Evolutionary conservation across 495 filamentous ascomycete species (phyloP).

Genomic region (Parmelia sp.): DNA sequence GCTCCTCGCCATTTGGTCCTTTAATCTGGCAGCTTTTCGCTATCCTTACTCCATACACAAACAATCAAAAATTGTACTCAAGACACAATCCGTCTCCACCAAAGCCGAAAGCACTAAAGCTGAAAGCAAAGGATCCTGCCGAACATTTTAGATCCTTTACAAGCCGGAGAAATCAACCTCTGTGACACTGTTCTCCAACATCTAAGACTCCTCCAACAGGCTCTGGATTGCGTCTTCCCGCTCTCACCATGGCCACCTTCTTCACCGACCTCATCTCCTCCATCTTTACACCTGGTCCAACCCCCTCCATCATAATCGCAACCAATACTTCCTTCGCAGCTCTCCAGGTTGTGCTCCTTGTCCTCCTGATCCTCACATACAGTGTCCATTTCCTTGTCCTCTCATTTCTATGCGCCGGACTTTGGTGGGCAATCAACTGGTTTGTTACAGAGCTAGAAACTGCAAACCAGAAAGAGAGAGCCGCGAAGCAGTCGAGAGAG

Average conservation of each 20-base stretch:
- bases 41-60: neutral
- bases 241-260: constrained; percentile 66
- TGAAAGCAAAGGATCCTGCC: neutral
- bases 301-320: constrained; percentile 77
- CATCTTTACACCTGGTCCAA: constrained; percentile 87
- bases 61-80: neutral
- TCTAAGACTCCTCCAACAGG: neutral
- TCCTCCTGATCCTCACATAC: constrained; percentile 71
- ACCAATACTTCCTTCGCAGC: constrained; percentile 85
- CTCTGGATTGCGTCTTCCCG: neutral
- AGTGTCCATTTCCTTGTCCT: constrained; percentile 84
- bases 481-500: constrained; percentile 47
- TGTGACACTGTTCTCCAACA: neutral
- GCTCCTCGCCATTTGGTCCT: neutral
- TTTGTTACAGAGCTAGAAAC: constrained; percentile 73
- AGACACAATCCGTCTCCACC: neutral
- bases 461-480: constrained; percentile 58
- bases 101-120: too few relatives aligned
- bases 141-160: neutral
- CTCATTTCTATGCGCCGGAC: constrained; percentile 65
- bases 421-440: constrained; percentile 97
- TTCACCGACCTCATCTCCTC: constrained; percentile 77
- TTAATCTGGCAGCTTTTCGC: neutral
- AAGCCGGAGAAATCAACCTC: neutral
- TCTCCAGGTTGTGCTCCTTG: constrained; percentile 70